phyloP scores from a whole-genome alignment of 495 filamentous ascomycete species.

The Penicillium bovifimosum region DNA sequence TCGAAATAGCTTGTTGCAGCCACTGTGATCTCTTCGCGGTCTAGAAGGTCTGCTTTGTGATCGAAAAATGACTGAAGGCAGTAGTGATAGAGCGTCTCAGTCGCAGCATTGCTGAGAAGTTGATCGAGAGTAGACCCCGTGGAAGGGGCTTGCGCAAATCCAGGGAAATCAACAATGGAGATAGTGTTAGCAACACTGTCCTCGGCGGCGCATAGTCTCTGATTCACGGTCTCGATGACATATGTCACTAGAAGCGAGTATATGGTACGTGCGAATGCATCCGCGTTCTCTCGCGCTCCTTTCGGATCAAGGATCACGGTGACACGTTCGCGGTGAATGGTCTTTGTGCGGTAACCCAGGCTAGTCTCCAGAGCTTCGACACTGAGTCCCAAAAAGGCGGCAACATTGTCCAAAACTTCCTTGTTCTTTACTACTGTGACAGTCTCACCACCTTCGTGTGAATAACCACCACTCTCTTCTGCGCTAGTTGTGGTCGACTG shows the following conservation, averaged over 20 bases:
- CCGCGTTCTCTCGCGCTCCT: constrained; percentile 84
- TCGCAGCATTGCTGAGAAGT: constrained; percentile 88
- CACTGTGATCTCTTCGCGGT: constrained; percentile 85
- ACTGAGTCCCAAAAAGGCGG: constrained; percentile 84
- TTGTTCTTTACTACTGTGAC: constrained; percentile 88
- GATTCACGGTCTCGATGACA: constrained; percentile 87
- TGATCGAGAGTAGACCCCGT: constrained; percentile 88
- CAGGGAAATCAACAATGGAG: constrained; percentile 93
- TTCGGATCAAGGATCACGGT: constrained; percentile 94
- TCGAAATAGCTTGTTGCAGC: constrained; percentile 94
- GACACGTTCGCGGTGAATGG: constrained; percentile 87
- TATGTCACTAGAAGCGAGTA: constrained; percentile 95
- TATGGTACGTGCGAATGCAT: constrained; percentile 86
- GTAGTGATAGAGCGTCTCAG: constrained; percentile 85
- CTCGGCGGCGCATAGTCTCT: constrained; percentile 80
- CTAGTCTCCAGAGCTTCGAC: constrained; percentile 76
- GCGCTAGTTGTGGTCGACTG: constrained; percentile 70
- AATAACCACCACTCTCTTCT: constrained; percentile 93
- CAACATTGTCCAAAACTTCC: constrained; percentile 77
- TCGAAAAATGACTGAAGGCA: constrained; percentile 95
- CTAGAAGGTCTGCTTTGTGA: constrained; percentile 80
- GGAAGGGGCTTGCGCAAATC: constrained; percentile 75
- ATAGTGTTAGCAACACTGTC: constrained; percentile 88
- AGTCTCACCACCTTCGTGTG: constrained; percentile 85
- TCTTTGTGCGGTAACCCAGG: constrained; percentile 92